A percentile compares a stretch with the other conserved stretches of the same genome.
phyloP scores from a whole-genome alignment of 2,329 filamentous ascomycete genomes.

The Chalaropsis ovoidea region DNA sequence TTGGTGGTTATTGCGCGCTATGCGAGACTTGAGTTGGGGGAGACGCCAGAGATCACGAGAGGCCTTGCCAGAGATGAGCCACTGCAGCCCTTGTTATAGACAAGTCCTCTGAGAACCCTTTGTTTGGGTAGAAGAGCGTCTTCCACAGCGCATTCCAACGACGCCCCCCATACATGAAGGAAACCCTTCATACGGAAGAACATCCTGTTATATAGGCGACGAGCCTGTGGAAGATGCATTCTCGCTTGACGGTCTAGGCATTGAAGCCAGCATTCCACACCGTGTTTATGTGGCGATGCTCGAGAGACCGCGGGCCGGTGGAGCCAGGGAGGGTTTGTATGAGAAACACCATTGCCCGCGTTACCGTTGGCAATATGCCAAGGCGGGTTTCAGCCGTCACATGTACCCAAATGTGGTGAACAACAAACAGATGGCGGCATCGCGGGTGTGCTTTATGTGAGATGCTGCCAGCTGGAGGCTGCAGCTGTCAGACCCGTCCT shows the following conservation, averaged over 20 bases:
- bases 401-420: too few relatives aligned
- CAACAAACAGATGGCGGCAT: too few relatives aligned
- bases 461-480: not conserved
- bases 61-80: not conserved
- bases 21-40: not conserved
- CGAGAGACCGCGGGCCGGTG: not conserved
- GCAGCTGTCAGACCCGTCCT: not conserved
- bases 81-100: not conserved
- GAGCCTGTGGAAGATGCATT: not conserved
- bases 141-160: not conserved
- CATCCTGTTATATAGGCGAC: not conserved
- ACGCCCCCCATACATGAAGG: not conserved
- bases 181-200: not conserved
- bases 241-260: not conserved
- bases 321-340: not conserved
- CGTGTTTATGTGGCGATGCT: not conserved
- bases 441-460: not conserved
- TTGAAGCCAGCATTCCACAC: slow-evolving; percentile 1
- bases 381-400: not conserved
- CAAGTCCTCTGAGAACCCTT: not conserved
- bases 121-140: not conserved
- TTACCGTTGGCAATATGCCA: not conserved
- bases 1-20: not conserved
- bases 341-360: not conserved
- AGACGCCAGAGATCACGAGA: not conserved